Evolutionary conservation across 805 yeast species (phyloP).

Genomic region (Saccharomycopsis vini): DNA sequence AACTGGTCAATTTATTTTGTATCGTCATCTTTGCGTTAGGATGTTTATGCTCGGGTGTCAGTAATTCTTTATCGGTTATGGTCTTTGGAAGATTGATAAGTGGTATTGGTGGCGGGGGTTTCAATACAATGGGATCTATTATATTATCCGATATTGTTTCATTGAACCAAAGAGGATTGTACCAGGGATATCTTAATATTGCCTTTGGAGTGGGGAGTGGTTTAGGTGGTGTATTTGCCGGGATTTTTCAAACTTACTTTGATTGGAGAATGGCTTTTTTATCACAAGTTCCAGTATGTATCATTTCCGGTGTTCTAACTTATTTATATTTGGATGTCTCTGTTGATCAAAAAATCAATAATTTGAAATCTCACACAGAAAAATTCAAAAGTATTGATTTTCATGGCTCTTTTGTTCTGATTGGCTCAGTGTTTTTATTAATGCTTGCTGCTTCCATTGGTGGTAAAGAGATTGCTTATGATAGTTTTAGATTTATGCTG

Average conservation of each 20-base stretch:
- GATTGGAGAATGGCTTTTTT: slow-evolving; percentile 64
- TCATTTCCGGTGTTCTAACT: slow-evolving; percentile 33
- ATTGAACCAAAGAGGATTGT: slow-evolving; percentile 64
- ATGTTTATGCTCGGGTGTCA: slow-evolving; percentile 34
- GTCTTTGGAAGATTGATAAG: slow-evolving; percentile 58
- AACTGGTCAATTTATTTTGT: slow-evolving; percentile 33
- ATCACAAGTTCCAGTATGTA: slow-evolving; percentile 43
- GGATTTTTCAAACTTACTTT: slow-evolving; percentile 52
- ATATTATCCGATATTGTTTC: slow-evolving; percentile 71
- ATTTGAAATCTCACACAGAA: slow-evolving; percentile 41
- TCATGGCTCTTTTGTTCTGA: slow-evolving; percentile 54
- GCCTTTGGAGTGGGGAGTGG: slow-evolving; percentile 70
- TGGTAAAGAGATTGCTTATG: slow-evolving; percentile 45
- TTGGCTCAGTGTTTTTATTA: slow-evolving; percentile 45
- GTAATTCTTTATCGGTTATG: slow-evolving; percentile 29
- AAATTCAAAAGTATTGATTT: slow-evolving; percentile 57
- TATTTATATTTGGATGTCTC: slow-evolving; percentile 30
- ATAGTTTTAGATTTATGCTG: slow-evolving; percentile 32
- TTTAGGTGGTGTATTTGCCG: slow-evolving; percentile 56
- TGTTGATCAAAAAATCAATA: slow-evolving; percentile 41
- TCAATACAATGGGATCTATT: slow-evolving; percentile 65
- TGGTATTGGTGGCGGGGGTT: slow-evolving; percentile 91
- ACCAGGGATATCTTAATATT: slow-evolving; percentile 75
- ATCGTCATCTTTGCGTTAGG: slow-evolving; percentile 37
- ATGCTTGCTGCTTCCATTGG: slow-evolving; percentile 61